phyloP scores from a whole-genome alignment of 176 grass and related monocot genomes.

The Lolium perenne region DNA sequence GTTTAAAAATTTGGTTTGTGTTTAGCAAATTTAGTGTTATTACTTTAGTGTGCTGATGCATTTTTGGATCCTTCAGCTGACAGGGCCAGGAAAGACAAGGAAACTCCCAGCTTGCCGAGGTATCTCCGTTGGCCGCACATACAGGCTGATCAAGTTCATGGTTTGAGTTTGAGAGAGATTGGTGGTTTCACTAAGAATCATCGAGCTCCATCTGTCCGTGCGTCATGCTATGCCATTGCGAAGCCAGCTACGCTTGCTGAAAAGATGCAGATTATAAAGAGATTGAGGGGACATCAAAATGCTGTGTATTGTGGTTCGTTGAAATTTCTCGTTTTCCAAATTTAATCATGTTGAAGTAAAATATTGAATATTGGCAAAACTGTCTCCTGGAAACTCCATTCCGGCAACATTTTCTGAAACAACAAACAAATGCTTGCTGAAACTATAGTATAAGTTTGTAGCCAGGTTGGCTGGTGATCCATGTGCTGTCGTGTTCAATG shows the following conservation, averaged over 20 bases:
- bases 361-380: background rate
- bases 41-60: constrained; percentile 2
- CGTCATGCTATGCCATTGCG: constrained; percentile 94
- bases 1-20: constrained; percentile 9
- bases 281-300: constrained; percentile 93
- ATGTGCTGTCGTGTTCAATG: too few species aligned
- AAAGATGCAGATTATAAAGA: constrained; percentile 98
- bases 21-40: background rate
- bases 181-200: constrained; percentile 92
- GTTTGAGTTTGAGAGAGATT: constrained; percentile 92
- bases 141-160: constrained; percentile 90
- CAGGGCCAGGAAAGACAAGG: constrained; percentile 58
- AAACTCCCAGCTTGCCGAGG: constrained; percentile 51
- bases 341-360: constrained; percentile 26
- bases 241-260: constrained; percentile 95
- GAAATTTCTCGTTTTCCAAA: constrained; percentile 42
- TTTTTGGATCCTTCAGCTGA: constrained; percentile 67
- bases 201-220: constrained; percentile 88
- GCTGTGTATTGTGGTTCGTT: constrained; percentile 96
- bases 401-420: constrained; percentile 12
- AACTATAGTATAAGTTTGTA: too few species aligned
- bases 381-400: background rate
- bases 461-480: too few species aligned
- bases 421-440: background rate
- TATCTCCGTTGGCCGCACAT: constrained; percentile 98